Evolutionary conservation across 352 stramenopile genomes (phyloP).

Genomic region (Blastocystis sp.): DNA sequence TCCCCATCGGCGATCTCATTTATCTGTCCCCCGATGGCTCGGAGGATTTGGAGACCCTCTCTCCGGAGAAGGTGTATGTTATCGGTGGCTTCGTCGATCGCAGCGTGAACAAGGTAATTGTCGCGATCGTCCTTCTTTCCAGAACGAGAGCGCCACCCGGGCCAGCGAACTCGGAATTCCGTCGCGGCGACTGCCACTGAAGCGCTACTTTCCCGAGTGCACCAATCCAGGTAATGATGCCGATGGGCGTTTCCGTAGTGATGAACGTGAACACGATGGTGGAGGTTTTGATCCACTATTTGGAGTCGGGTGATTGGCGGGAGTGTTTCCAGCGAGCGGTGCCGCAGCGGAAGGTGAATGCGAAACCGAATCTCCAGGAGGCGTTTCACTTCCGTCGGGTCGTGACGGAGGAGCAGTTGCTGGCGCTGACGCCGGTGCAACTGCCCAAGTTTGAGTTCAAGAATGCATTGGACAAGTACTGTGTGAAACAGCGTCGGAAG

Average conservation of each 20-base stretch:
- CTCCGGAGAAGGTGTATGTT: slow-evolving; percentile 68
- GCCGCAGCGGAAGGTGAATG: background rate
- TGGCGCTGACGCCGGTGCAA: background rate
- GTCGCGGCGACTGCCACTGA: background rate
- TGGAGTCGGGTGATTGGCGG: background rate
- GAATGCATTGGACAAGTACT: background rate
- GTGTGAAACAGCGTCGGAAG: slow-evolving; percentile 7
- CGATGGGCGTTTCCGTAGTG: background rate
- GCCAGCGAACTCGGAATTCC: slow-evolving; percentile 9
- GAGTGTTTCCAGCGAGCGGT: background rate
- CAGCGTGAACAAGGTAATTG: slow-evolving; percentile 67
- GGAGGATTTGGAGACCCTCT: slow-evolving; percentile 65
- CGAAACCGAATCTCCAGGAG: background rate
- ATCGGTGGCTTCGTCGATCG: slow-evolving; percentile 75
- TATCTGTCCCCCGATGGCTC: slow-evolving; percentile 74
- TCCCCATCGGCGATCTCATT: slow-evolving; percentile 62
- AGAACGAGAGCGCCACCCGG: slow-evolving; percentile 32
- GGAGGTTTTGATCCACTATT: background rate
- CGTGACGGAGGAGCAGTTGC: background rate
- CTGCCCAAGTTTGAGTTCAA: slow-evolving; percentile 28
- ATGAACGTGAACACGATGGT: slow-evolving; percentile 45
- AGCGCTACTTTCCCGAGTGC: slow-evolving; percentile 24
- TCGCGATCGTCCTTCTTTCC: background rate
- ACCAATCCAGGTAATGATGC: background rate
- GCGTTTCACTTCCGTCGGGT: background rate